phyloP scores from a whole-genome alignment of 2,329 filamentous ascomycete species.

The Aspergillus quadrilineatus region DNA sequence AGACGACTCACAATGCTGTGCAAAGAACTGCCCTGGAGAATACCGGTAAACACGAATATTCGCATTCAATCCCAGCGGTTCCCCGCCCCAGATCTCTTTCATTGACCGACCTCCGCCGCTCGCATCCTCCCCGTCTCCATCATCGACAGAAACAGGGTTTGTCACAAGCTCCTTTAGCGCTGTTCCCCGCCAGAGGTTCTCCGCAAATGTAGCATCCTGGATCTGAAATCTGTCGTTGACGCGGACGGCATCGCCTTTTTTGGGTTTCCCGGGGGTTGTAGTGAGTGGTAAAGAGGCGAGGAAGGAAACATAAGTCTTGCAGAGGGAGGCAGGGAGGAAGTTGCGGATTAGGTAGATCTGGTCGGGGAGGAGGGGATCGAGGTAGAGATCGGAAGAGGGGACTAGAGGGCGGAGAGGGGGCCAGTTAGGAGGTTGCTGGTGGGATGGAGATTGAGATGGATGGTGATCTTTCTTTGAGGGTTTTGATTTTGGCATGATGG shows the following conservation, averaged over 20 bases:
- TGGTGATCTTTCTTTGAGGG: slow-evolving; percentile 15
- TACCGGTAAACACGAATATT: slow-evolving; percentile 92
- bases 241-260: slow-evolving; percentile 74
- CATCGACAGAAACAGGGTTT: slow-evolving; percentile 19
- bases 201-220: slow-evolving; percentile 71
- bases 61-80: slow-evolving; percentile 78
- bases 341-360: slow-evolving; percentile 73
- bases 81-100: slow-evolving; percentile 67
- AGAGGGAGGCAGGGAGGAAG: slow-evolving; percentile 73
- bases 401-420: slow-evolving; percentile 68
- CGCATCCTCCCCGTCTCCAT: slow-evolving; percentile 24
- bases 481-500: slow-evolving; percentile 27
- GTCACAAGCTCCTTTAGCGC: slow-evolving; percentile 64
- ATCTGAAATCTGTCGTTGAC: slow-evolving; percentile 90
- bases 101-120: slow-evolving; percentile 22
- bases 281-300: slow-evolving; percentile 67
- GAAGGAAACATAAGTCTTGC: slow-evolving; percentile 73
- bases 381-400: slow-evolving; percentile 62
- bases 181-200: slow-evolving; percentile 73
- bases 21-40: slow-evolving; percentile 82
- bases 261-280: slow-evolving; percentile 76
- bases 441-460: background rate
- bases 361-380: slow-evolving; percentile 57
- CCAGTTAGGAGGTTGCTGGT: slow-evolving; percentile 58
- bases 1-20: slow-evolving; percentile 73